These are phyloP conservation scores for Aleurites moluccanus DNA, from an alignment of 441 rosid species.

Conservation along the genomic window DNA sequence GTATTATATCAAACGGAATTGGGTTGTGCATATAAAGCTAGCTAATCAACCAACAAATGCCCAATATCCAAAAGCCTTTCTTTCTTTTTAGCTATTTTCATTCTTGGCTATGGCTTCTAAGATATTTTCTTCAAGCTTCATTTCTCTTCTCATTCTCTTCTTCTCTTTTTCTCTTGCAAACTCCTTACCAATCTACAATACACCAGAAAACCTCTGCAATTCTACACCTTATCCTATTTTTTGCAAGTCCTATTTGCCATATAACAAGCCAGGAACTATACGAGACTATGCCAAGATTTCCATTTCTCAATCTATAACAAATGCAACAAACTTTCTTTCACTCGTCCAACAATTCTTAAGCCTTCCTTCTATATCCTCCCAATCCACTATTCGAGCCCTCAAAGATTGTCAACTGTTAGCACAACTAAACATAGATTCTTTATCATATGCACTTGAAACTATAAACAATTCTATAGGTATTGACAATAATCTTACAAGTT, in stretches of 20 bases:
- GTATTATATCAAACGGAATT: too few relatives aligned
- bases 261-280: slow-evolving; percentile 25
- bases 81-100: background rate
- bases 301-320: slow-evolving; percentile 30
- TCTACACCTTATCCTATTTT: slow-evolving; percentile 38
- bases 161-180: slow-evolving; percentile 6
- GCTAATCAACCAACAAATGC: background rate
- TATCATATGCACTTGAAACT: slow-evolving; percentile 28
- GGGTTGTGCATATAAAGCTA: background rate
- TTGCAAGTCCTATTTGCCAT: slow-evolving; percentile 37
- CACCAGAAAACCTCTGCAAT: slow-evolving; percentile 36
- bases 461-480: background rate
- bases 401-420: slow-evolving; percentile 52
- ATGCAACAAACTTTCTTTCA: slow-evolving; percentile 28
- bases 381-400: slow-evolving; percentile 32
- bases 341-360: slow-evolving; percentile 18
- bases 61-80: background rate
- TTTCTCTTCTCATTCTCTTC: slow-evolving; percentile 10
- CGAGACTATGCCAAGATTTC: slow-evolving; percentile 33
- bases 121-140: background rate
- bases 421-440: slow-evolving; percentile 37
- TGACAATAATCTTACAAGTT: slow-evolving; percentile 21
- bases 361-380: slow-evolving; percentile 22
- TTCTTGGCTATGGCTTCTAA: slow-evolving; percentile 21
- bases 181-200: slow-evolving; percentile 3